A percentile compares a stretch with the other conserved stretches of the same genome.
Evolutionary conservation across 139 green algal species (phyloP).

Genomic region (Ettlia oleoabundans): DNA sequence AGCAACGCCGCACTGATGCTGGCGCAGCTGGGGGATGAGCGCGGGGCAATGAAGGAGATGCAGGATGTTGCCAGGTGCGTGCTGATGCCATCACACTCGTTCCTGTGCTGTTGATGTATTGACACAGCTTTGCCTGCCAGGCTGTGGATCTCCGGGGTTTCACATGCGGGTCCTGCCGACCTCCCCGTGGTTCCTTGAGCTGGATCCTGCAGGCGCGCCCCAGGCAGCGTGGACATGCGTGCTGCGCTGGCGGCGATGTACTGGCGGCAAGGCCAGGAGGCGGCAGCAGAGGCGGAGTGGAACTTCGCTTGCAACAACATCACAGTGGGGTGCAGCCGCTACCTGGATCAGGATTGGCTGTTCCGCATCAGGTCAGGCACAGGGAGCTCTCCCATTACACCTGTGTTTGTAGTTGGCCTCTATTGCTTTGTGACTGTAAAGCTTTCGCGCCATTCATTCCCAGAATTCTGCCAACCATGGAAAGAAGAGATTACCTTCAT

Average conservation of each 20-base stretch:
- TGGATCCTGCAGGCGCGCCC: constrained; percentile 71
- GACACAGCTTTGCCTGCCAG: too few species aligned
- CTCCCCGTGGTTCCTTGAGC: too few species aligned
- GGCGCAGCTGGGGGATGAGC: constrained; percentile 74
- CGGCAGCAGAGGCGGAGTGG: constrained; percentile 73
- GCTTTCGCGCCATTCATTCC: too few species aligned
- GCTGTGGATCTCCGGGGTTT: too few species aligned
- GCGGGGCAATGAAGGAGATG: constrained; percentile 63
- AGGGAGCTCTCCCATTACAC: too few species aligned
- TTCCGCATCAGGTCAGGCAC: constrained; percentile 45
- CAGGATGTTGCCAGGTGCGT: constrained; percentile 15
- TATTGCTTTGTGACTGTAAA: not conserved
- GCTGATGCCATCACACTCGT: too few species aligned
- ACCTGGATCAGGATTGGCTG: constrained; percentile 83
- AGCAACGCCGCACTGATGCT: constrained; percentile 74
- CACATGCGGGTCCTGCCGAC: too few species aligned
- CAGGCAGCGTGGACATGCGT: constrained; percentile 82
- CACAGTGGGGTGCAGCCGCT: constrained; percentile 77
- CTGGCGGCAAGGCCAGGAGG: constrained; percentile 61
- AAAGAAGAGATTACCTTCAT: not conserved
- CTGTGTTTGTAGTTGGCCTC: too few species aligned
- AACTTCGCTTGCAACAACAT: constrained; percentile 82
- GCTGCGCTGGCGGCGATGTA: constrained; percentile 84
- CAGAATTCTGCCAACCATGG: too few species aligned
- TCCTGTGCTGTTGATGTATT: too few species aligned